These are phyloP conservation scores for Halenospora varia DNA, from an alignment of 495 filamentous ascomycete species.

Conservation along the genomic window DNA sequence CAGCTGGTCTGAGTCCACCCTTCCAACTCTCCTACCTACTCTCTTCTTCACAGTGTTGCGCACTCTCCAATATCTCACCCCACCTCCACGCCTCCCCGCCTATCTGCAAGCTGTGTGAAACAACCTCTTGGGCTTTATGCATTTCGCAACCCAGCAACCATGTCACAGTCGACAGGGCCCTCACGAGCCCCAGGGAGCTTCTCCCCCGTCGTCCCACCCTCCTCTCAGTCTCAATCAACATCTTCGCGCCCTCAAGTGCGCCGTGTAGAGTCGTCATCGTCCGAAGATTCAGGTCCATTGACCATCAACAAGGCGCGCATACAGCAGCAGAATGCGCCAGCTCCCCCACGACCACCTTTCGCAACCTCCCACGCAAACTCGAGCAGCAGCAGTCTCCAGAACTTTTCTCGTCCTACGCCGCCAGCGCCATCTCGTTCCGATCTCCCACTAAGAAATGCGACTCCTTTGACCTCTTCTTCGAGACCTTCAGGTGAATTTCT, in stretches of 20 bases:
- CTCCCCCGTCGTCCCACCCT: constrained; percentile 39
- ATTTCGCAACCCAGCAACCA: constrained; percentile 24
- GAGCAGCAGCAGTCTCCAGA: constrained; percentile 38
- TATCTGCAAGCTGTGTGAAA: constrained; percentile 21
- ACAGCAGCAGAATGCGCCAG: constrained; percentile 8
- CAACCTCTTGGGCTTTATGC: constrained; percentile 9
- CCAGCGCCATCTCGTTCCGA: constrained; percentile 6
- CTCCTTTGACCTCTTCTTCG: constrained; percentile 7
- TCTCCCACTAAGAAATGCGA: constrained; percentile 19
- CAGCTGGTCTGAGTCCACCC: background rate
- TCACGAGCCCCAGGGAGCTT: constrained; percentile 50
- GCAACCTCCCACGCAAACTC: constrained; percentile 15
- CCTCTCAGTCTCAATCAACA: constrained; percentile 28
- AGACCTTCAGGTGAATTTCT: constrained; percentile 8
- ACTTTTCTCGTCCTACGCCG: constrained; percentile 46
- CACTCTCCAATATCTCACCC: background rate
- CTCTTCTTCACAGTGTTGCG: background rate
- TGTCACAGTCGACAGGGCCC: constrained; percentile 47
- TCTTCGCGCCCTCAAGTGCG: constrained; percentile 34
- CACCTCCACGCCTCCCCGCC: background rate
- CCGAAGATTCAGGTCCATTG: constrained; percentile 30
- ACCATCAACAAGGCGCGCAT: constrained; percentile 14
- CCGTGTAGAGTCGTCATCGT: constrained; percentile 40
- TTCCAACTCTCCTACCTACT: background rate
- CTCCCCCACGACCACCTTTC: constrained; percentile 11